Evolutionary conservation across 345 rosid genomes (phyloP).

Genomic region (Excoecaria cochinchinensis): DNA sequence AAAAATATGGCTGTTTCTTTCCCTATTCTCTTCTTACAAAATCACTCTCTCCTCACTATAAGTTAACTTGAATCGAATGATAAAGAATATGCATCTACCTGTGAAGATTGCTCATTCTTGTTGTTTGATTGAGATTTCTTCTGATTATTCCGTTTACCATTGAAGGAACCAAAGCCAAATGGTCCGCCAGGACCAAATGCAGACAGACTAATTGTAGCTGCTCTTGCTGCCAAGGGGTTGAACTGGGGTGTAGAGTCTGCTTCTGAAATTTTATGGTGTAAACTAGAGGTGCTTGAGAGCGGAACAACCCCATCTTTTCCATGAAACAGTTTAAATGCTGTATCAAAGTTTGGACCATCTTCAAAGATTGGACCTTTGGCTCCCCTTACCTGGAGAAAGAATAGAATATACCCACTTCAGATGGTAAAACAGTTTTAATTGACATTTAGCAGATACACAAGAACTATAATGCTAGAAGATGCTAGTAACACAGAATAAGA

Average conservation of each 20-base stretch:
- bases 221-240: conserved; percentile 64
- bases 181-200: conserved; percentile 75
- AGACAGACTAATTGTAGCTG: conserved; percentile 81
- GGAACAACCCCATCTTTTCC: conserved; percentile 88
- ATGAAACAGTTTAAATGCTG: conserved; percentile 77
- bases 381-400: conserved; percentile 41
- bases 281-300: conserved; percentile 43
- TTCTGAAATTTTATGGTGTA: conserved; percentile 20
- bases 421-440: not conserved
- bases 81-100: conserved; percentile 43
- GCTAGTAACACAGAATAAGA: not conserved
- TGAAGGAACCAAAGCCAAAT: conserved; percentile 66
- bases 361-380: conserved; percentile 88
- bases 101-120: conserved; percentile 45
- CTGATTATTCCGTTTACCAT: conserved; percentile 65
- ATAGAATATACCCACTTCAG: not conserved
- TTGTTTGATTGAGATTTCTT: conserved; percentile 54
- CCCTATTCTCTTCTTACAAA: not conserved
- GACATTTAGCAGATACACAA: not conserved
- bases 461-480: not conserved
- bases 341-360: conserved; percentile 73
- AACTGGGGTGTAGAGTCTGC: conserved; percentile 51
- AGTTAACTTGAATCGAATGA: conserved; percentile 6
- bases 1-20: not conserved
- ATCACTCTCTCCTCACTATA: not conserved